A percentile compares a stretch with the other conserved stretches of the same genome.
Conservation (phyloP, 2,329 filamentous ascomycete species). For the Ascochyta clinopodiicola region DNA sequence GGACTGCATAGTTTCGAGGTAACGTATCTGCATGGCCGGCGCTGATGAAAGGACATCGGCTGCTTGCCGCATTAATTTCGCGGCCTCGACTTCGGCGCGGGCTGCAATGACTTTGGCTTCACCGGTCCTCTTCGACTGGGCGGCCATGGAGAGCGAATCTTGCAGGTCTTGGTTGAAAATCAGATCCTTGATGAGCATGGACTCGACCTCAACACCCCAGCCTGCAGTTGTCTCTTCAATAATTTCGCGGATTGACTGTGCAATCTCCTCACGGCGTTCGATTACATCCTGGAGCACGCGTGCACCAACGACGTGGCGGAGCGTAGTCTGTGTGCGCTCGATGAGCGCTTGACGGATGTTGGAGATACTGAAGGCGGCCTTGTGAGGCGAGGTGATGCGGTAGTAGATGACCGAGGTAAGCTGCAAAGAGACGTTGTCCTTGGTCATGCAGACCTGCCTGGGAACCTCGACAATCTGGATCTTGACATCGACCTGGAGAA, state of each 20-base stretch:
- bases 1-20: conserved; percentile 97
- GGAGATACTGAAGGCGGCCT: conserved; percentile 93
- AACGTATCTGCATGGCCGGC: conserved; percentile 79
- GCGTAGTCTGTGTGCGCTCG: conserved; percentile 96
- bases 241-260: conserved; percentile 92
- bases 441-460: conserved; percentile 98
- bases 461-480: conserved; percentile 98
- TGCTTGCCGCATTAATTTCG: conserved; percentile 88
- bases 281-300: conserved; percentile 97
- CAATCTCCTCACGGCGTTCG: conserved; percentile 96
- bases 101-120: conserved; percentile 98
- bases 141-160: conserved; percentile 96
- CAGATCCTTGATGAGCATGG: conserved; percentile 99
- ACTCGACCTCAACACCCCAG: conserved; percentile 96
- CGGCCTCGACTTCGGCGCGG: conserved; percentile 93
- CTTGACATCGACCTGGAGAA: conserved; percentile 96
- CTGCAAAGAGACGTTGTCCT: conserved; percentile 95
- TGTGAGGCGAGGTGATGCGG: conserved; percentile 93
- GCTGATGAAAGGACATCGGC: conserved; percentile 91
- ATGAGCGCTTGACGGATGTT: conserved; percentile 96
- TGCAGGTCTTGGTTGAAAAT: conserved; percentile 96
- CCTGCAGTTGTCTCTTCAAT: conserved; percentile 93
- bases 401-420: conserved; percentile 99
- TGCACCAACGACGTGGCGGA: conserved; percentile 94
- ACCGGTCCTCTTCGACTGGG: conserved; percentile 97